Evolutionary conservation across 108 stramenopile species (phyloP).

Genomic region (Nitzschia sp.): DNA sequence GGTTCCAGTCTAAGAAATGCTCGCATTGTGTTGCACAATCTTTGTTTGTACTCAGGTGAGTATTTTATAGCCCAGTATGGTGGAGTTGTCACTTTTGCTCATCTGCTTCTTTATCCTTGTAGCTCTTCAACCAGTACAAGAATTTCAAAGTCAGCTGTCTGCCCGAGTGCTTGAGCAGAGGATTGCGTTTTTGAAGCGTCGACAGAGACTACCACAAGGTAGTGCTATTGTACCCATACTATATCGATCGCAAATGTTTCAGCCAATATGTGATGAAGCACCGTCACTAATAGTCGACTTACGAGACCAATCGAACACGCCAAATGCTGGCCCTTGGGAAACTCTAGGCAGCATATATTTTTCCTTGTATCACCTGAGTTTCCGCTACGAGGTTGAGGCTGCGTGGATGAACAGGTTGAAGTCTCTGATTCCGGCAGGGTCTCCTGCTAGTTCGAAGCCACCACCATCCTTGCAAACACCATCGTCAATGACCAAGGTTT

Average conservation of each 20-base stretch:
- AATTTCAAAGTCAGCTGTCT: neutral
- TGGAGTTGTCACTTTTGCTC: too few relatives aligned
- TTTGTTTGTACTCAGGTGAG: slow-evolving; percentile 50
- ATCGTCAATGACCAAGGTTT: slow-evolving; percentile 45
- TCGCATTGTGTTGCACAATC: slow-evolving; percentile 26
- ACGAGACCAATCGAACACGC: slow-evolving; percentile 17
- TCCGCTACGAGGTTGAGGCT: slow-evolving; percentile 56
- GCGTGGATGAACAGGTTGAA: slow-evolving; percentile 45
- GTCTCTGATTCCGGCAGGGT: slow-evolving; percentile 24
- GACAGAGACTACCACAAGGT: slow-evolving; percentile 5
- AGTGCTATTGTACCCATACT: slow-evolving; percentile 39
- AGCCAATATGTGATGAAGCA: slow-evolving; percentile 67
- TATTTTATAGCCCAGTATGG: neutral
- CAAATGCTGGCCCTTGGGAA: slow-evolving; percentile 29
- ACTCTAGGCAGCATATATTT: slow-evolving; percentile 44
- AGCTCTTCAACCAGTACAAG: too few relatives aligned
- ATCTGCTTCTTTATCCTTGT: too few relatives aligned
- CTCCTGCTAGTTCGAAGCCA: neutral
- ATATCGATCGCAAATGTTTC: slow-evolving; percentile 60
- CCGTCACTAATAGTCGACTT: slow-evolving; percentile 67
- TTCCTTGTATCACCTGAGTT: slow-evolving; percentile 69
- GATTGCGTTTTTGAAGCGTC: slow-evolving; percentile 10
- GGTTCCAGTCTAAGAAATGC: slow-evolving; percentile 20
- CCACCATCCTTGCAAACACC: neutral
- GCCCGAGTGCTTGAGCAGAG: neutral